Evolutionary conservation across 176 grass and related monocot species (phyloP).

Genomic region (Cocos nucifera): DNA sequence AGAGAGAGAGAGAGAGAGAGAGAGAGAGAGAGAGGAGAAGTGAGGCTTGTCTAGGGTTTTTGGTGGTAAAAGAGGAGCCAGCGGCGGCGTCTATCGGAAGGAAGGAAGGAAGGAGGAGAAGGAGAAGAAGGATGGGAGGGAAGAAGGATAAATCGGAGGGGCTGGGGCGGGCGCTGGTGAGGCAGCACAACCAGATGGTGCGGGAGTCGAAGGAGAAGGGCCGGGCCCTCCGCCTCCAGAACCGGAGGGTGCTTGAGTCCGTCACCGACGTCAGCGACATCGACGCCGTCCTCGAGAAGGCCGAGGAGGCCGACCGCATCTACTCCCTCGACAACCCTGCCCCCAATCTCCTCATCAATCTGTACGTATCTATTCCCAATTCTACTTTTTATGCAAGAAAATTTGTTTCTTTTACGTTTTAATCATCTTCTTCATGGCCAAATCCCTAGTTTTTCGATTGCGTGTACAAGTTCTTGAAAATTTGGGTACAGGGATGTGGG

Average conservation of each 20-base stretch:
- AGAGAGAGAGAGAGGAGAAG: no score
- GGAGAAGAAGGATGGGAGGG: slow-evolving; percentile 19
- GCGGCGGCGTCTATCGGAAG: no score
- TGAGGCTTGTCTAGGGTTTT: no score
- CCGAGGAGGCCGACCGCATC: slow-evolving; percentile 46
- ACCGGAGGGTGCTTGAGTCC: slow-evolving; percentile 56
- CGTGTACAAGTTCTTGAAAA: no score
- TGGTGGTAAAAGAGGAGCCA: no score
- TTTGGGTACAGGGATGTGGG: slow-evolving; percentile 33
- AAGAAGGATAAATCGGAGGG: slow-evolving; percentile 51
- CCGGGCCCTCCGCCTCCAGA: slow-evolving; percentile 29
- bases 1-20: no score
- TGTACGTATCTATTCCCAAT: slow-evolving; percentile 19
- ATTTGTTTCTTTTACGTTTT: no score
- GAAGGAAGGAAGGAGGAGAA: not conserved
- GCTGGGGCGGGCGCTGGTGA: slow-evolving; percentile 59
- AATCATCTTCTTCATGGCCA: no score
- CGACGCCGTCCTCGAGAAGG: slow-evolving; percentile 57
- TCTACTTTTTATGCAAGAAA: not conserved
- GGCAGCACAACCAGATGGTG: slow-evolving; percentile 54
- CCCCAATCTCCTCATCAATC: slow-evolving; percentile 40
- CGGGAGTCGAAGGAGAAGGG: slow-evolving; percentile 60
- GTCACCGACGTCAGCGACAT: slow-evolving; percentile 81
- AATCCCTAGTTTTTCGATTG: no score
- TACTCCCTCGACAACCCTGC: slow-evolving; percentile 12